phyloP scores from a whole-genome alignment of 371 early-diverging fungal species.

The Funneliformis caledonium region DNA sequence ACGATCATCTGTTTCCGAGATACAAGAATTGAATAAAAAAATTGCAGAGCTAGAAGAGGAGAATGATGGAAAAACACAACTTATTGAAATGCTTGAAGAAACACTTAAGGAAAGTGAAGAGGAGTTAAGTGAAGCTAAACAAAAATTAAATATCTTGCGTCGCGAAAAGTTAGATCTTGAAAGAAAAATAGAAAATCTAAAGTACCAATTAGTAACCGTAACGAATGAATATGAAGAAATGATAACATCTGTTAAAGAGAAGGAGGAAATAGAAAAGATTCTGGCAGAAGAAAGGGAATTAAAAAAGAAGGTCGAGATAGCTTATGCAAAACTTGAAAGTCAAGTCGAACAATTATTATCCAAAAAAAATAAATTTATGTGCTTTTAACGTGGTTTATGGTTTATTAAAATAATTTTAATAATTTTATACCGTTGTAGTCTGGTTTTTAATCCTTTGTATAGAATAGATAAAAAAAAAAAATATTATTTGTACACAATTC shows the following conservation, averaged over 20 bases:
- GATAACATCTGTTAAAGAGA: neutral
- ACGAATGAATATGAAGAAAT: conserved; percentile 8
- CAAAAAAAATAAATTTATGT: conserved; percentile 32
- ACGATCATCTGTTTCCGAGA: neutral
- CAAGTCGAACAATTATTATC: conserved; percentile 11
- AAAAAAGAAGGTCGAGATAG: conserved; percentile 3
- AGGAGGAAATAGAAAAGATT: neutral
- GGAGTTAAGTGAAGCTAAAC: neutral
- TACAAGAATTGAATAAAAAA: conserved; percentile 9
- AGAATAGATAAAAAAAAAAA: no score
- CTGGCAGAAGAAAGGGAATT: conserved; percentile 9
- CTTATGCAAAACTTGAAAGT: conserved; percentile 5
- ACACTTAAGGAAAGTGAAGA: neutral
- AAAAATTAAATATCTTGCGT: neutral
- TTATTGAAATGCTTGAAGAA: neutral
- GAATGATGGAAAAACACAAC: neutral
- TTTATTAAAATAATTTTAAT: neutral
- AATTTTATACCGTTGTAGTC: neutral
- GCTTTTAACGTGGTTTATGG: conserved; percentile 3
- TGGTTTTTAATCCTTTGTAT: neutral
- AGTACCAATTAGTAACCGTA: neutral
- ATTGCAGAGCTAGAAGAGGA: conserved; percentile 14
- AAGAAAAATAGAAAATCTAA: neutral
- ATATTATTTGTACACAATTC: no score
- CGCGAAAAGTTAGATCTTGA: neutral